phyloP scores from a whole-genome alignment of 2,329 filamentous ascomycete genomes.

The Cladosporium sp. region DNA sequence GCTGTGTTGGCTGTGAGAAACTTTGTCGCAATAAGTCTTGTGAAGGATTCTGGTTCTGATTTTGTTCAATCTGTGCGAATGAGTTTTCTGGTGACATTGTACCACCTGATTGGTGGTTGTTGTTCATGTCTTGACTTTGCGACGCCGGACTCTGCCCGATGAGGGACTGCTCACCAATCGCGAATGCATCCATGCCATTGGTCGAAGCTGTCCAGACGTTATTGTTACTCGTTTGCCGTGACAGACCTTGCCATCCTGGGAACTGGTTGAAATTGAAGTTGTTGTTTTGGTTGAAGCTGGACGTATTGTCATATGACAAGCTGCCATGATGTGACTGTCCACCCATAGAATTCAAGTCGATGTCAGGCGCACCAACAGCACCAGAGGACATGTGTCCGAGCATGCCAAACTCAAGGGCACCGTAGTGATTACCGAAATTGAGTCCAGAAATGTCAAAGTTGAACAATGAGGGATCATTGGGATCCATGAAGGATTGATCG shows the following conservation, averaged over 20 bases:
- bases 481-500: conserved; percentile 72
- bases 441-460: conserved; percentile 94
- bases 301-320: conserved; percentile 35
- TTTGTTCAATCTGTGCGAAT: conserved; percentile 36
- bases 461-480: conserved; percentile 87
- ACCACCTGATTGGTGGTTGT: conserved; percentile 38
- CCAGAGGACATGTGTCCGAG: conserved; percentile 94
- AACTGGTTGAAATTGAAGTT: conserved; percentile 32
- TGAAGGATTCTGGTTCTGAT: conserved; percentile 32
- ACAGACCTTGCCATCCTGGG: conserved; percentile 38
- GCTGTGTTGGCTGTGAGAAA: conserved; percentile 36
- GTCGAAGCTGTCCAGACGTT: conserved; percentile 48
- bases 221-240: conserved; percentile 46
- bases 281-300: conserved; percentile 28
- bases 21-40: conserved; percentile 34
- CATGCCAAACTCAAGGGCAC: conserved; percentile 93
- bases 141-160: conserved; percentile 61
- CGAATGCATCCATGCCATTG: conserved; percentile 55
- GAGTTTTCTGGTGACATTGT: conserved; percentile 36
- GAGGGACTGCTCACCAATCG: conserved; percentile 61
- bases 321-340: conserved; percentile 32
- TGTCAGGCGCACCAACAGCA: conserved; percentile 50
- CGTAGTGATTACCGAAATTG: conserved; percentile 95
- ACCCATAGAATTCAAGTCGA: conserved; percentile 37
- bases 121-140: conserved; percentile 52